A percentile compares a stretch with the other conserved stretches of the same genome.
Conservation (phyloP, 805 yeast species). For the Yamadazyma laniorum region DNA sequence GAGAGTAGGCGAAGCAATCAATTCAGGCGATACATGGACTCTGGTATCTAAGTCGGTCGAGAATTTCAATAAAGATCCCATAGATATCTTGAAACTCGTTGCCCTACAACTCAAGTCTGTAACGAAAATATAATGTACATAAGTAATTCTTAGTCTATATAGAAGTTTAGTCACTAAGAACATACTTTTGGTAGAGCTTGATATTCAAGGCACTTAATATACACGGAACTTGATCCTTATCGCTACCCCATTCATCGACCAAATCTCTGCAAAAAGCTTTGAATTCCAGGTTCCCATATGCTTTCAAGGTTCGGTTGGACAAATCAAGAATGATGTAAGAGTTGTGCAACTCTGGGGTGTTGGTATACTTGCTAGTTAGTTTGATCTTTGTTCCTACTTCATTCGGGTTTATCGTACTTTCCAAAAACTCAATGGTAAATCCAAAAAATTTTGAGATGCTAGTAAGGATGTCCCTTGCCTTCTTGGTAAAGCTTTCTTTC, state of each 20-base stretch:
- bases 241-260: conserved; percentile 63
- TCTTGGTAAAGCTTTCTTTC: conserved; percentile 57
- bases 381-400: conserved; percentile 54
- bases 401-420: conserved; percentile 40
- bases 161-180: conserved; percentile 4
- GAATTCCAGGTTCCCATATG: conserved; percentile 43
- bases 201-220: conserved; percentile 73
- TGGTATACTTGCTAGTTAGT: conserved; percentile 46
- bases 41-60: conserved; percentile 45
- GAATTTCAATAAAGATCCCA: conserved; percentile 40
- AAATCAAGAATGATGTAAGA: conserved; percentile 59
- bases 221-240: conserved; percentile 70
- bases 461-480: conserved; percentile 69
- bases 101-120: conserved; percentile 12
- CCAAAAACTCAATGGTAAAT: conserved; percentile 64
- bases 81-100: conserved; percentile 39
- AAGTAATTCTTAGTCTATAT: not conserved
- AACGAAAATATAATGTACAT: conserved; percentile 11
- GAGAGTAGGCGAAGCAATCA: conserved; percentile 47
- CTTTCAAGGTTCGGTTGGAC: conserved; percentile 51
- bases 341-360: conserved; percentile 25
- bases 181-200: conserved; percentile 52
- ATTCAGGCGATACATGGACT: conserved; percentile 63
- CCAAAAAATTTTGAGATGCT: conserved; percentile 70
- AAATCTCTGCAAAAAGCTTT: conserved; percentile 46